These are phyloP conservation scores for Platanthera guangdongensis DNA, from an alignment of 106 monocot species.

Conservation along the genomic window DNA sequence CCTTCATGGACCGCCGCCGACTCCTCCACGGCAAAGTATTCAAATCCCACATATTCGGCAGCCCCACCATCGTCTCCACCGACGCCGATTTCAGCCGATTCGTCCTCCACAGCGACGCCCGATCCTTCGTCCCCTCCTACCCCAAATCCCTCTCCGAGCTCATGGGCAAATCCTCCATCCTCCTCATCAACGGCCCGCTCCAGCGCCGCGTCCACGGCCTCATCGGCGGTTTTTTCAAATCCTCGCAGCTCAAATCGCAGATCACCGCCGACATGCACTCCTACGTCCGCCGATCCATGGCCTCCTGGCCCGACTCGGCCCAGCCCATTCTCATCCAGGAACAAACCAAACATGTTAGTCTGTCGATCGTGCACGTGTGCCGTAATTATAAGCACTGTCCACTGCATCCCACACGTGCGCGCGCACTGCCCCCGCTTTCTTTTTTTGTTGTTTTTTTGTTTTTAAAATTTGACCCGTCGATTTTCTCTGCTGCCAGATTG, in stretches of 20 bases:
- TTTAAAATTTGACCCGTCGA: neutral
- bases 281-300: constrained; percentile 34
- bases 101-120: constrained; percentile 69
- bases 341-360: constrained; percentile 61
- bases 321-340: constrained; percentile 60
- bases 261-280: constrained; percentile 53
- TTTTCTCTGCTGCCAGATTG: constrained; percentile 38
- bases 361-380: constrained; percentile 5
- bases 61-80: constrained; percentile 72
- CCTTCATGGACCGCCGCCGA: constrained; percentile 87
- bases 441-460: neutral
- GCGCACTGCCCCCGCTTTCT: constrained; percentile 27
- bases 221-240: constrained; percentile 80
- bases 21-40: constrained; percentile 76
- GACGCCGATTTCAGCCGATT: constrained; percentile 75
- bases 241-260: constrained; percentile 48
- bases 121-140: constrained; percentile 73
- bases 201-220: constrained; percentile 82
- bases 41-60: constrained; percentile 83
- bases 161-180: constrained; percentile 83
- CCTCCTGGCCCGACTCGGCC: constrained; percentile 37
- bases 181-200: constrained; percentile 60
- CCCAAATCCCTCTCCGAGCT: constrained; percentile 77
- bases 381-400: neutral
- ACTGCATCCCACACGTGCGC: constrained; percentile 29